Evolutionary conservation across 495 filamentous ascomycete genomes (phyloP).

Genomic region (Stereocaulon alpinum): DNA sequence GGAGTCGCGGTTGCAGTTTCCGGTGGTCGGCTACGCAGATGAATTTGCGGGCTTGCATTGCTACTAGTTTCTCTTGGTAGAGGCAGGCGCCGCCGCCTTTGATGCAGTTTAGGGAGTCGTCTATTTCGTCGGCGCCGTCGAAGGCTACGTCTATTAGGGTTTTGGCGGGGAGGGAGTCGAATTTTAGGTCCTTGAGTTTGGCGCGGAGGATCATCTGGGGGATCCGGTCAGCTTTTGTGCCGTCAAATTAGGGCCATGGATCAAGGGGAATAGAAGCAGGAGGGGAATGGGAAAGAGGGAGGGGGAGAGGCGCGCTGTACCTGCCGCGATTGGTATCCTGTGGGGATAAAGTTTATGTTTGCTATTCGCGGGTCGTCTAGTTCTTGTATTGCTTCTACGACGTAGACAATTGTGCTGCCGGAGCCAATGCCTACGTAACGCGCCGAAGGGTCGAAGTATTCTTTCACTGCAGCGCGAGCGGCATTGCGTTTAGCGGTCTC

Average conservation of each 20-base stretch:
- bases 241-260: too few relatives aligned
- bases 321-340: conserved; percentile 72
- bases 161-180: conserved; percentile 56
- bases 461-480: conserved; percentile 70
- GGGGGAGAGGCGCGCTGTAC: background rate
- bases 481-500: conserved; percentile 80
- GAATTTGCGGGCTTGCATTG: conserved; percentile 73
- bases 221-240: background rate
- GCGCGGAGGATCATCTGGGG: conserved; percentile 59
- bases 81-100: conserved; percentile 95
- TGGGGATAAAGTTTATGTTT: conserved; percentile 76
- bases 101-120: conserved; percentile 89
- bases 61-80: conserved; percentile 97
- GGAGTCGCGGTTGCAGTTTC: conserved; percentile 68
- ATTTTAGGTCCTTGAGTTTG: conserved; percentile 63
- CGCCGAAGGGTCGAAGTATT: conserved; percentile 65
- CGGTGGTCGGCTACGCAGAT: conserved; percentile 89
- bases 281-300: too few relatives aligned
- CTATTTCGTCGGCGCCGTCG: conserved; percentile 95
- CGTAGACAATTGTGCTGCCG: conserved; percentile 88
- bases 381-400: conserved; percentile 84
- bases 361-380: conserved; percentile 46
- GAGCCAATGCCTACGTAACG: conserved; percentile 85
- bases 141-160: conserved; percentile 71
- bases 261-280: too few relatives aligned